phyloP scores from a whole-genome alignment of 1,284 basidiomycete genomes.

The Baeospora myosura region DNA sequence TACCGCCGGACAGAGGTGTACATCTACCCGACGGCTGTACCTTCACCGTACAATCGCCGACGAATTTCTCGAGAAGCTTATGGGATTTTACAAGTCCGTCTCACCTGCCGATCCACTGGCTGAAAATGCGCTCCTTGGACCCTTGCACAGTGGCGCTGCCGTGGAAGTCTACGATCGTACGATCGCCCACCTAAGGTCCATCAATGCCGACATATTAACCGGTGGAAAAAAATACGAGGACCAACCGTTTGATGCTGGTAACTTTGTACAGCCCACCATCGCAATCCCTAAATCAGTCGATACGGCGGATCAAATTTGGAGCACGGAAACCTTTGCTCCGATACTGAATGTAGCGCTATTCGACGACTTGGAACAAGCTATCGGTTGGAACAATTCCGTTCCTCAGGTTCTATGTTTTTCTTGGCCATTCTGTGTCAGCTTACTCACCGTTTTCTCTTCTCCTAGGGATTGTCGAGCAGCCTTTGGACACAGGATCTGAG shows the following conservation, averaged over 20 bases:
- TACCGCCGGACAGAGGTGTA: slow-evolving; percentile 92
- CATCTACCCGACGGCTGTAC: slow-evolving; percentile 85
- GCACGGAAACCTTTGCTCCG: slow-evolving; percentile 81
- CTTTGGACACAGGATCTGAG: slow-evolving; percentile 84
- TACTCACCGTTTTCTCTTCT: slow-evolving; percentile 13
- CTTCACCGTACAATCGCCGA: slow-evolving; percentile 76
- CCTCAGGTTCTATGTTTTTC: slow-evolving; percentile 48
- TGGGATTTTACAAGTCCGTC: slow-evolving; percentile 63
- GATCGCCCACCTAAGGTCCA: slow-evolving; percentile 54
- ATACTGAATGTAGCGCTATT: slow-evolving; percentile 86
- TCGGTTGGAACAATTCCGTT: slow-evolving; percentile 88
- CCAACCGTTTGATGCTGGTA: slow-evolving; percentile 54
- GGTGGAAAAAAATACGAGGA: slow-evolving; percentile 55
- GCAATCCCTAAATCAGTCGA: slow-evolving; percentile 57
- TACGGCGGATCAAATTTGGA: slow-evolving; percentile 58
- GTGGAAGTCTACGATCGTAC: slow-evolving; percentile 63
- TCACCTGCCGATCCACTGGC: slow-evolving; percentile 79
- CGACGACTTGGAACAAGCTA: slow-evolving; percentile 85
- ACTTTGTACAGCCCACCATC: slow-evolving; percentile 87
- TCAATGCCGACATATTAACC: slow-evolving; percentile 70
- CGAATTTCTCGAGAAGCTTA: slow-evolving; percentile 69
- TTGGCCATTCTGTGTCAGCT: too few relatives aligned
- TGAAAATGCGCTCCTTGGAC: slow-evolving; percentile 72
- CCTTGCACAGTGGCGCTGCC: slow-evolving; percentile 69
- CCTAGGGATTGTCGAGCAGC: slow-evolving; percentile 77